Base-by-base conservation (phyloP, 495 filamentous ascomycete genomes). In the Penicillium riverlandense region DNA sequence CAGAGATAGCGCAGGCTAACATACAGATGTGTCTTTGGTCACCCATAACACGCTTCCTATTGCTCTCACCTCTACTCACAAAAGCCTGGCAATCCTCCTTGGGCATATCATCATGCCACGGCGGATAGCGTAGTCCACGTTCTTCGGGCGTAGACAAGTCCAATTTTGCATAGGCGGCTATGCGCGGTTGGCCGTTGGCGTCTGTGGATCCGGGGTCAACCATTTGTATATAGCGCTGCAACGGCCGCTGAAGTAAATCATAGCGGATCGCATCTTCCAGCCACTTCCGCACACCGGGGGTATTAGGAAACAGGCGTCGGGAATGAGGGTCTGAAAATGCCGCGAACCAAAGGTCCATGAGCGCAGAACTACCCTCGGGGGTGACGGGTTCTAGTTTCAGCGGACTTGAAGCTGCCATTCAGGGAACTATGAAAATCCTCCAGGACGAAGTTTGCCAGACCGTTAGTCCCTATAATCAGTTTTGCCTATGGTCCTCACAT, bases 81-180 rank as follows among this genome's bases (percentile, higher is more conserved):
- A 52, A 43, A 6, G n/a, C 28, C 4, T 40, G 38, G 34, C 52
- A 55, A 7, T 22, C 41, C 12, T 35, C 40, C 37, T 15, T 12
- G 29, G 52, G 43, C 13, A 48, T 38, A 1, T 54, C 52, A 5
- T 29, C 15, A 40, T 48, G 41, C 52, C 52, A 55, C 6, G 37
- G 40, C 7, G 49, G 49, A 30, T 44, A 50, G 11, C 49, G 41
- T 7, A 6, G 3, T 10, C 48, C 56, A 2, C 50, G 44, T 4
- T 45, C 32, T n/a, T 46, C 37, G 6, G 49, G 36, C 29, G 29
- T 34, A 7, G 38, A 15, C 6, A 50, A 35, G 35, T 55, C 52
- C 55, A 52, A 55, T 46, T 58, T 58, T 11, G 47, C 55, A 28
- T 50, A 55, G 11, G 55, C 49, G n/a, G 52, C 40, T 2, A 57